A percentile compares a stretch with the other conserved stretches of the same genome.
Conservation (phyloP, 176 grass and related monocot species). For the Eleusine indica region DNA sequence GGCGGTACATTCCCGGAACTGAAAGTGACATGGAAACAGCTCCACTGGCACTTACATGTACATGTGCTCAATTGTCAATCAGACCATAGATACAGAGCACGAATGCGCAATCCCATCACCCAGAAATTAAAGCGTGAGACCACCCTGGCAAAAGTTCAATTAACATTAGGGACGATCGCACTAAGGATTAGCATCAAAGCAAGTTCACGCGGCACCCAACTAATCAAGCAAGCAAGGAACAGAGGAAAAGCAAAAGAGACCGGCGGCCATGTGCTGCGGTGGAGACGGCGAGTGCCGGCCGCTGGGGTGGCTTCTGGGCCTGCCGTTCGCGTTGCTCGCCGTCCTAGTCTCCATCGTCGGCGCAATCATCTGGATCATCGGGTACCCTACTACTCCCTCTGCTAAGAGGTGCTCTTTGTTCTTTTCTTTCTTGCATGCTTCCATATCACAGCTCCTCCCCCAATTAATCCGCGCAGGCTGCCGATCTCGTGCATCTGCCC, state of each 20-base stretch:
- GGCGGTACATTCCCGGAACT: background rate
- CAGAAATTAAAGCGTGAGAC: background rate
- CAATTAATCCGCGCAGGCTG: conserved; percentile 25
- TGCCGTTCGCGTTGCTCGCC: conserved; percentile 73
- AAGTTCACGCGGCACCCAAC: background rate
- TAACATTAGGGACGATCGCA: background rate
- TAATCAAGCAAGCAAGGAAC: conserved; percentile 8
- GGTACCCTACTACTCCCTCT: conserved; percentile 16
- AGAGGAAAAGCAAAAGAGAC: background rate
- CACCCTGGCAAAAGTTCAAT: background rate
- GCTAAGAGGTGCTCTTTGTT: background rate
- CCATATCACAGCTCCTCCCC: background rate
- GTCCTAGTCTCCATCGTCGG: conserved; percentile 78
- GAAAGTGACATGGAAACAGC: conserved; percentile 35
- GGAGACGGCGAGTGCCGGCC: conserved; percentile 59
- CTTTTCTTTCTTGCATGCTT: background rate
- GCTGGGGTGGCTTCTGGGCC: conserved; percentile 65
- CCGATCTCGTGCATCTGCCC: conserved; percentile 78
- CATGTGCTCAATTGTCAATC: background rate
- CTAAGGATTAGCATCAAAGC: conserved; percentile 2
- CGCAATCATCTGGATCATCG: conserved; percentile 72
- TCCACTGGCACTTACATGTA: background rate
- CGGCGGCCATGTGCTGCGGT: conserved; percentile 44
- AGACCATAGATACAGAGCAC: background rate
- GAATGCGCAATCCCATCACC: background rate